These are phyloP conservation scores for Candida silvicultrix DNA, from an alignment of 805 yeast species.

Conservation along the genomic window DNA sequence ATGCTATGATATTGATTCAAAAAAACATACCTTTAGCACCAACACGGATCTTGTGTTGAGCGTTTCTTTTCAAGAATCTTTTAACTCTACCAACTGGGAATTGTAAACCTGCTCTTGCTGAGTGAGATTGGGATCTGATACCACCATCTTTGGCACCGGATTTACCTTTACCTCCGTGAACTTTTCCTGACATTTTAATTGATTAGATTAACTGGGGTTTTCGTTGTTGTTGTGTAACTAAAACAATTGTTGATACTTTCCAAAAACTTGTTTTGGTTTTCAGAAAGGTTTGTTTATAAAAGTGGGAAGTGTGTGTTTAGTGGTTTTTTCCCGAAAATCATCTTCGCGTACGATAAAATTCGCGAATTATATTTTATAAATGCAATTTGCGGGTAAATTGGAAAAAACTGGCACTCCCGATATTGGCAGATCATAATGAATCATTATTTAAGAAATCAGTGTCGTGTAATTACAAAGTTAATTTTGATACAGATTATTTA, in stretches of 20 bases:
- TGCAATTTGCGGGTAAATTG: neutral
- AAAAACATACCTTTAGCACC: conserved; percentile 53
- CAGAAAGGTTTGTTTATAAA: conserved; percentile 1
- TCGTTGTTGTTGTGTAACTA: neutral
- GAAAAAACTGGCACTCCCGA: neutral
- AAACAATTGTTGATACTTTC: neutral
- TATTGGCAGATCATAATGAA: no score
- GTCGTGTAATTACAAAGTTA: no score
- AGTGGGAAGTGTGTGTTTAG: conserved; percentile 1
- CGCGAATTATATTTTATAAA: neutral
- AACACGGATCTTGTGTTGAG: conserved; percentile 78
- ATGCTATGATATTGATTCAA: neutral
- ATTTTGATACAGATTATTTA: conserved; percentile 19
- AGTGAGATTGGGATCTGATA: conserved; percentile 70
- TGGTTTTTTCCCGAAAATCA: neutral
- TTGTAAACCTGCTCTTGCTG: conserved; percentile 91
- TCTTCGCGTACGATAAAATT: neutral
- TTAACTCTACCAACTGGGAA: conserved; percentile 99
- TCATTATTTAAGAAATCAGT: no score
- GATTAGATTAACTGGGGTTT: neutral
- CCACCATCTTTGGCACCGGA: conserved; percentile 73
- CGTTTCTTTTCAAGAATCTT: conserved; percentile 87
- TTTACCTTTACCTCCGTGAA: conserved; percentile 95
- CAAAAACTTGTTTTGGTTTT: neutral
- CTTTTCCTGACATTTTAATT: conserved; percentile 81